Evolutionary conservation across 768 basidiomycete species (phyloP), one percentile per base, ranked within the genome.

Genomic region (Trametes elegans): DNA sequence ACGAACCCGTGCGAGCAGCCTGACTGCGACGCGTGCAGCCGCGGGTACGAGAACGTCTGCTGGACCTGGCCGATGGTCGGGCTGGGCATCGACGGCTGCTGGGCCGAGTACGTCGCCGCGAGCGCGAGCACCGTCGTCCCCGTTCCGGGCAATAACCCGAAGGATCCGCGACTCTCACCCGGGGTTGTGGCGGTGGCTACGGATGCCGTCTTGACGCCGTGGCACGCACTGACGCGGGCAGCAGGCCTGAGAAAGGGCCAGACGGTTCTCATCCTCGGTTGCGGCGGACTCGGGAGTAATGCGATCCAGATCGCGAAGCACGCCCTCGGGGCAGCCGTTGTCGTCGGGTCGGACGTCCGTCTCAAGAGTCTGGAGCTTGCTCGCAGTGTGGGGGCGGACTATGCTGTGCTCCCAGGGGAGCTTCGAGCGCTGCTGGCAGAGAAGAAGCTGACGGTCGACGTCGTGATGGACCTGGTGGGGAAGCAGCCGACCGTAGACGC

Each of bases 251-350:
- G 49, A 28, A 51, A 55, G 8, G 58, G 49, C 21, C 58, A 66
- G 14, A 64, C 62, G 13, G 48, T 79, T 74, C 28, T 77, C 71
- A 39, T 74, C 72, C 27, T 76, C 66, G 55, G 63, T 58, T 27
- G 68, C 60, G 53, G 70, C 42, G 49, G 69, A 40, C 47, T 70
- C 61, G 53, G 72, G 63, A 42, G 74, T 70, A 39, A 70, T 50
- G 18, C 63, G n/a, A 36, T 66, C 35, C 58, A 41, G 44, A 61
- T 66, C 23, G 64, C 62, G 35, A 66, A 66, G 55, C 19, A 44
- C 31, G 57, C 50, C n/a, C 41, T 62, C 3, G 61, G 61, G 19
- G 64, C 50, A 18, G 39, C 36, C 4, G 31, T 32, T 18, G 58
- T 64, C 42, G 29, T 66, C 29, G 64, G 58, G 3, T 60, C 55